phyloP scores from a whole-genome alignment of 2,329 filamentous ascomycete species.

The Mycosphaerelloides madeirae region DNA sequence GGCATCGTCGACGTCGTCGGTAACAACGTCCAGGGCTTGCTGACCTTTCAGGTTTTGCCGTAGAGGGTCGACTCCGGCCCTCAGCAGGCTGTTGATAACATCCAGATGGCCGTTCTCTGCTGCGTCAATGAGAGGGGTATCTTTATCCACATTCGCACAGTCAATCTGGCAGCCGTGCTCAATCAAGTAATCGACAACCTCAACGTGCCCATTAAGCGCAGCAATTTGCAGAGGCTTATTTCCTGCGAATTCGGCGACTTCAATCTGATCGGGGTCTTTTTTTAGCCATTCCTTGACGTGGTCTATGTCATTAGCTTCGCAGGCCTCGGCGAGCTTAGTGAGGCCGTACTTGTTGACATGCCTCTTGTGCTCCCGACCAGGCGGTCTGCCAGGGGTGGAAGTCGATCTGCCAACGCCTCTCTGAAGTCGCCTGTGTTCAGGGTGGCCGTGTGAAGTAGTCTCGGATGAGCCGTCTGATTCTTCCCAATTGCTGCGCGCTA shows the following conservation, averaged over 20 bases:
- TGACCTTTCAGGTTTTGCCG: conserved; percentile 89
- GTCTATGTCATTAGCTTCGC: conserved; percentile 78
- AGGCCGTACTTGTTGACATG: conserved; percentile 89
- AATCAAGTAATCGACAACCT: conserved; percentile 84
- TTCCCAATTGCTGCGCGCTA: conserved; percentile 47
- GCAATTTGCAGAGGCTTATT: conserved; percentile 95
- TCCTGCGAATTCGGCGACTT: conserved; percentile 88
- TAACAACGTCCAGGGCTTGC: conserved; percentile 79
- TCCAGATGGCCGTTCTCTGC: conserved; percentile 91
- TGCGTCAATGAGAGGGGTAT: conserved; percentile 91
- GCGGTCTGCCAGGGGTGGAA: conserved; percentile 46
- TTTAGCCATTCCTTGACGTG: conserved; percentile 67
- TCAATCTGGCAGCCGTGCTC: conserved; percentile 80
- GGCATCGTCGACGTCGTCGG: conserved; percentile 74
- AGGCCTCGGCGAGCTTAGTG: conserved; percentile 83
- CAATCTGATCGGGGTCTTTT: conserved; percentile 80
- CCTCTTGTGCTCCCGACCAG: conserved; percentile 66
- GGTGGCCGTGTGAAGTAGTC: conserved; percentile 53
- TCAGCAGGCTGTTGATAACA: conserved; percentile 77
- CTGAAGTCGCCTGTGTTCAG: conserved; percentile 55
- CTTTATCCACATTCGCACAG: conserved; percentile 67
- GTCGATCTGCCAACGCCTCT: conserved; percentile 49
- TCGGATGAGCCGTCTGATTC: conserved; percentile 54
- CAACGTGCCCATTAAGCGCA: conserved; percentile 75
- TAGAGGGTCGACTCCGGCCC: conserved; percentile 84